phyloP scores from a whole-genome alignment of 352 stramenopile genomes.

The Globisporangium lucens region DNA sequence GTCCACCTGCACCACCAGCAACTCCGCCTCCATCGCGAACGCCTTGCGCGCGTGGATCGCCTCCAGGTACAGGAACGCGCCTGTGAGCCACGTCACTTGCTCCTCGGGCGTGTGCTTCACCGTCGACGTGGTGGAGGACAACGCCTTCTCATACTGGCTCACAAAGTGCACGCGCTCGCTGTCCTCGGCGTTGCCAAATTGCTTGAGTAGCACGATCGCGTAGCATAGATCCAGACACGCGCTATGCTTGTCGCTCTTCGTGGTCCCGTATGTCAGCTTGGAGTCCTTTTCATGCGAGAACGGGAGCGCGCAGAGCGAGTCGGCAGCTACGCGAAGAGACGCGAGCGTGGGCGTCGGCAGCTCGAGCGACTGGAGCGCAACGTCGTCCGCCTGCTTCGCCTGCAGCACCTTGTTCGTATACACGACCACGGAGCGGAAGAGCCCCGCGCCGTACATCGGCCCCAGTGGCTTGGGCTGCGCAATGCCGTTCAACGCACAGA shows the following conservation, averaged over 20 bases:
- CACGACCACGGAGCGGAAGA: slow-evolving; percentile 20
- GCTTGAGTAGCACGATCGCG: slow-evolving; percentile 52
- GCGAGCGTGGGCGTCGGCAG: slow-evolving; percentile 46
- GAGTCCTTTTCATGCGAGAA: slow-evolving; percentile 2
- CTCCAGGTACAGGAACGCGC: slow-evolving; percentile 67
- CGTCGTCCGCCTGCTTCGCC: slow-evolving; percentile 12
- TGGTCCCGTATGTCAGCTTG: slow-evolving; percentile 20
- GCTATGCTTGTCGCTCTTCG: slow-evolving; percentile 16
- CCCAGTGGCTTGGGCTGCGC: slow-evolving; percentile 40
- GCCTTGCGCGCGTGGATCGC: slow-evolving; percentile 44
- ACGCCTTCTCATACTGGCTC: slow-evolving; percentile 36
- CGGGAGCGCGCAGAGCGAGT: slow-evolving; percentile 34
- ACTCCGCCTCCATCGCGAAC: slow-evolving; percentile 28
- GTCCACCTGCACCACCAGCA: slow-evolving; percentile 60
- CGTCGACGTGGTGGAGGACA: slow-evolving; percentile 3
- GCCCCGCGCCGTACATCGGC: slow-evolving; percentile 53
- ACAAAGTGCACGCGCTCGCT: slow-evolving; percentile 59
- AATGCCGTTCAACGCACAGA: slow-evolving; percentile 43
- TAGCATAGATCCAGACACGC: slow-evolving; percentile 69
- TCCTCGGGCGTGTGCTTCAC: slow-evolving; percentile 24
- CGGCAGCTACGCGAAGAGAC: slow-evolving; percentile 31
- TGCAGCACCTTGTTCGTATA: slow-evolving; percentile 36
- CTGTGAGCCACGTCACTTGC: slow-evolving; percentile 55
- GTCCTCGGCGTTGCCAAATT: slow-evolving; percentile 45
- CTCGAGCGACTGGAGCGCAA: slow-evolving; percentile 20